A percentile compares a stretch with the other conserved stretches of the same genome.
phyloP scores from a whole-genome alignment of 1,284 basidiomycete genomes.

The Trametes polyzona region DNA sequence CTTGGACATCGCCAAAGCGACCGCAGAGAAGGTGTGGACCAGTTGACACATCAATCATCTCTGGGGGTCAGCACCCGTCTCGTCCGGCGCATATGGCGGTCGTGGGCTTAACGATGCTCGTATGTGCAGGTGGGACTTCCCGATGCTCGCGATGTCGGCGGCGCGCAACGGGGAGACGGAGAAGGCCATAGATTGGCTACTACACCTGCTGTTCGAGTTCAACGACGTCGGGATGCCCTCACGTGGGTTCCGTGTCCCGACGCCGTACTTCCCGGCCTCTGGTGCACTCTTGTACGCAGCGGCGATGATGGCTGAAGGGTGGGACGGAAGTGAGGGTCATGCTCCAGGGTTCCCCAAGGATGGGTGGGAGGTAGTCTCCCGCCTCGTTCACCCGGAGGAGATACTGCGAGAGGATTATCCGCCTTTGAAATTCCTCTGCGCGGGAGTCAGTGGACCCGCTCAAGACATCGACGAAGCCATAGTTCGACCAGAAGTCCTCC shows the following conservation, averaged over 20 bases:
- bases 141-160: slow-evolving; percentile 65
- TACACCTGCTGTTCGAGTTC: slow-evolving; percentile 57
- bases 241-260: slow-evolving; percentile 60
- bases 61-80: slow-evolving; percentile 52
- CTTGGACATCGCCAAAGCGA: slow-evolving; percentile 48
- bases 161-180: slow-evolving; percentile 54
- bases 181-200: slow-evolving; percentile 58
- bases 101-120: not conserved
- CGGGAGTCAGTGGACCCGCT: slow-evolving; percentile 53
- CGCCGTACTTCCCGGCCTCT: slow-evolving; percentile 64
- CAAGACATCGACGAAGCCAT: slow-evolving; percentile 57
- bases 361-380: slow-evolving; percentile 54
- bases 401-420: slow-evolving; percentile 60
- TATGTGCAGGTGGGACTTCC: slow-evolving; percentile 62
- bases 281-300: slow-evolving; percentile 55
- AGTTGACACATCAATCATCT: slow-evolving; percentile 59
- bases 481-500: slow-evolving; percentile 51
- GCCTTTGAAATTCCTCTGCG: slow-evolving; percentile 58
- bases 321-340: slow-evolving; percentile 48
- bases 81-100: not conserved
- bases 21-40: slow-evolving; percentile 57
- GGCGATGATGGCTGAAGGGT: slow-evolving; percentile 61
- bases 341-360: slow-evolving; percentile 53
- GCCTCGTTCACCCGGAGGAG: slow-evolving; percentile 63
- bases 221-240: slow-evolving; percentile 65